A percentile compares a stretch with the other conserved stretches of the same genome.
phyloP scores from a whole-genome alignment of 2,329 filamentous ascomycete species.

The Cytospora schulzeri region DNA sequence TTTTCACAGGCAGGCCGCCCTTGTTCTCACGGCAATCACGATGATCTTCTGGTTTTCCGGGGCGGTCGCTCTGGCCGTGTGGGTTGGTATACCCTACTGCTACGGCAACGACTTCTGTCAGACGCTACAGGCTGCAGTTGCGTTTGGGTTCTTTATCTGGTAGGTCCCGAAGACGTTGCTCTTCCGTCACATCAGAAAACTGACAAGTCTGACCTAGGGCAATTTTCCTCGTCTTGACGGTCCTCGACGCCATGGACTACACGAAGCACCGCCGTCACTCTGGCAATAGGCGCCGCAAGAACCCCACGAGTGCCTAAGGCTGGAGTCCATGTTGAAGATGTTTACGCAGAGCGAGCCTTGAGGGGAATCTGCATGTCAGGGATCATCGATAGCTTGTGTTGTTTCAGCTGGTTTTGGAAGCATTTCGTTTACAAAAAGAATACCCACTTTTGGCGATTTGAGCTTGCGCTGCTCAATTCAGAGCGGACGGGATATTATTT shows the following conservation, averaged over 20 bases:
- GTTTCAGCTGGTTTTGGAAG: not conserved
- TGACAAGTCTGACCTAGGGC: constrained; percentile 39
- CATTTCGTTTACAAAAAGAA: not conserved
- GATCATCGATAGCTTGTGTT: not conserved
- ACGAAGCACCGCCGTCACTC: constrained; percentile 45
- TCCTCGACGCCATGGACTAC: constrained; percentile 49
- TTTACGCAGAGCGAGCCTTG: not conserved
- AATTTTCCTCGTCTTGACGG: constrained; percentile 50
- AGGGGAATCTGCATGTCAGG: not conserved
- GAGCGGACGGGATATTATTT: not conserved
- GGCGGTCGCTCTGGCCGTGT: constrained; percentile 74
- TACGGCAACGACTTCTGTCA: constrained; percentile 57
- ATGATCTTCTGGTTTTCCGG: constrained; percentile 91
- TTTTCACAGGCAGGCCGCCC: constrained; percentile 66
- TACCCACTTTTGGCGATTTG: not conserved
- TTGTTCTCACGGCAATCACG: constrained; percentile 70
- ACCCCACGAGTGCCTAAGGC: constrained; percentile 29
- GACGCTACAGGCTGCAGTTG: constrained; percentile 63
- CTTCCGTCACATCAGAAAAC: not conserved
- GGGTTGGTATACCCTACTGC: constrained; percentile 60
- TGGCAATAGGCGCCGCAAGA: constrained; percentile 21
- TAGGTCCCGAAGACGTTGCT: constrained; percentile 29
- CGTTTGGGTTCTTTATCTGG: constrained; percentile 68
- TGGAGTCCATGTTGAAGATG: not conserved
- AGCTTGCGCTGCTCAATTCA: not conserved